Base-by-base conservation (phyloP, 371 early-diverging fungal genomes). In the Lichtheimia hyalospora region DNA sequence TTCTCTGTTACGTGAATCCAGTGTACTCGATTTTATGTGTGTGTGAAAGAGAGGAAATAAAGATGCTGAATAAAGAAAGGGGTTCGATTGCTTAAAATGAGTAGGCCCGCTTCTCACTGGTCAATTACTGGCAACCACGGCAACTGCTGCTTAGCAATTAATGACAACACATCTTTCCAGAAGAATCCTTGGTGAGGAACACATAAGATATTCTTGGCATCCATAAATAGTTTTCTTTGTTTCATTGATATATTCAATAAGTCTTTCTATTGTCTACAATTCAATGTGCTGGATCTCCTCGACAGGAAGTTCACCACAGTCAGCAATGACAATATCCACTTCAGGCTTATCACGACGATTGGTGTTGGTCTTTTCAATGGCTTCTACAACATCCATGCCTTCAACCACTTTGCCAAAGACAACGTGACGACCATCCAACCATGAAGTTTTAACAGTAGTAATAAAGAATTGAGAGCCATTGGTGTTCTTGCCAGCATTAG, bases 381-480 rank as follows among this genome's bases (percentile, higher is more conserved):
- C 64, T 12, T 52, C 61, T 23, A 93, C 88, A 54, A 92, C 68
- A 48, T 91, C 91, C 85, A 90, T 81, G 43, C 94, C 95, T 54
- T 91, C 89, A 25, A 91, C 20, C 21, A 97, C 94, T 64, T 84
- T 72, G 44, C 96, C 96, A 79, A 97, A 95, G 24, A 96, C 96
- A 56, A 95, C 96, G 59, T 97, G 96, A 55, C 84, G 86, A 51
- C 87, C 89, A 76, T 95, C 90, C 57, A 94, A 79, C 89, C 92
- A 92, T 12, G 79, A 49, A 7, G 93, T 92, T 64, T 74, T 71
- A 58, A 84, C 86, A 48, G 94, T 91, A 23, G 94, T 94, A 68
- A 97, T 93, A 72, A 96, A 97, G 84, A 99, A 98, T 84, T 99
- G 99, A 56, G 96, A 94, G 21, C 99, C 99, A 71, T 99, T 99